Percentiles rank a stretch among this genome's conserved stretches.
These are phyloP conservation scores for Solanum sejunctum DNA, from an alignment of 257 asterid species.

Conservation along the genomic window DNA sequence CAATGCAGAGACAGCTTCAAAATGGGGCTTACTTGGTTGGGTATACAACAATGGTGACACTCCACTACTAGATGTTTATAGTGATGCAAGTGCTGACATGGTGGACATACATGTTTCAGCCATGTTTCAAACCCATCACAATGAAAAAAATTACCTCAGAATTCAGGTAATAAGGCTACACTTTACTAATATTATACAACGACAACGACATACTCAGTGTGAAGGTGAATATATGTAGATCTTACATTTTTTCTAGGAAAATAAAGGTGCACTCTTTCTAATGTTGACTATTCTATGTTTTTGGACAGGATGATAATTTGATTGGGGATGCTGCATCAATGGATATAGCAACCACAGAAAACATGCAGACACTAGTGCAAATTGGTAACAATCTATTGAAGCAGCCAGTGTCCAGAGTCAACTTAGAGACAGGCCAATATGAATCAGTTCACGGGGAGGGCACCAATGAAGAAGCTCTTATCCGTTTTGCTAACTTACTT, in stretches of 20 bases:
- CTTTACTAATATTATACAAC: background rate
- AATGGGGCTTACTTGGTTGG: constrained; percentile 47
- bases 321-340: constrained; percentile 37
- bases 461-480: constrained; percentile 48
- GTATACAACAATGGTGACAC: constrained; percentile 25
- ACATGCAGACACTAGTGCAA: constrained; percentile 30
- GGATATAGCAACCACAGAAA: constrained; percentile 29
- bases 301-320: constrained; percentile 30
- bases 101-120: constrained; percentile 54
- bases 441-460: constrained; percentile 48
- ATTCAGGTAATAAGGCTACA: constrained; percentile 28
- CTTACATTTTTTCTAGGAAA: background rate
- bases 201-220: background rate
- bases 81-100: constrained; percentile 43
- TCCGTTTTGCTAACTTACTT: constrained; percentile 46
- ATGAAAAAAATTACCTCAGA: constrained; percentile 38
- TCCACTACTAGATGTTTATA: constrained; percentile 22
- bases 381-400: constrained; percentile 40
- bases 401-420: constrained; percentile 43
- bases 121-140: constrained; percentile 28
- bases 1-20: constrained; percentile 21
- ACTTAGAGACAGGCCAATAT: constrained; percentile 45
- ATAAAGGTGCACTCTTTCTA: background rate
- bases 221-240: no score
- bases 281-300: background rate